phyloP scores from a whole-genome alignment of 306 rosid genomes.

The Corylus avellana region DNA sequence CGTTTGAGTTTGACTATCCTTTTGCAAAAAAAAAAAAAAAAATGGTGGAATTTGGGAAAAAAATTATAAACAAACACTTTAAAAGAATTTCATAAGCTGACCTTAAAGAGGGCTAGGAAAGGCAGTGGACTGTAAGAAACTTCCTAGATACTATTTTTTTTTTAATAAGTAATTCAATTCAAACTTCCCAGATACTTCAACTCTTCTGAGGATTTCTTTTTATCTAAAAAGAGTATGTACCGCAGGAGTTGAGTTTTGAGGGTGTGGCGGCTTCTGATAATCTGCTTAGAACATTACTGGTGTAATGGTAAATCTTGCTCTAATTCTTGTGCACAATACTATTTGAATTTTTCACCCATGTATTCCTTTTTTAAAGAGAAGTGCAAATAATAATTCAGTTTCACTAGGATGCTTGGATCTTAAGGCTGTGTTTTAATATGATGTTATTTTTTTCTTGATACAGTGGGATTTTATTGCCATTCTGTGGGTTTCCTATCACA shows the following conservation, averaged over 20 bases:
- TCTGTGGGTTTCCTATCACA: neutral
- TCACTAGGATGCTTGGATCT: neutral
- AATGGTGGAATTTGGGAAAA: neutral
- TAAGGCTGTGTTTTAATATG: neutral
- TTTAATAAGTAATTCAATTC: too few species aligned
- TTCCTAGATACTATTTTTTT: neutral
- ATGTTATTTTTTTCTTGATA: neutral
- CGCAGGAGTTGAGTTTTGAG: neutral
- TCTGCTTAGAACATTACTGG: neutral
- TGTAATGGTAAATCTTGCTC: neutral
- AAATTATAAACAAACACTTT: neutral
- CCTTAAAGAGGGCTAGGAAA: neutral
- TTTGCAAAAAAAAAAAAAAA: neutral
- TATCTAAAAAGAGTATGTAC: neutral
- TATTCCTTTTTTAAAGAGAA: neutral
- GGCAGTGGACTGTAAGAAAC: neutral
- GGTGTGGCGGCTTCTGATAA: neutral
- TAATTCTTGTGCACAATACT: neutral
- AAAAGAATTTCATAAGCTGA: neutral
- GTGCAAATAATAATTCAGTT: neutral
- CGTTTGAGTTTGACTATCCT: neutral
- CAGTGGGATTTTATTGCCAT: neutral
- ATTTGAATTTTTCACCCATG: neutral
- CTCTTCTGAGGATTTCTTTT: neutral
- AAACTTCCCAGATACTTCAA: neutral